Conservation (phyloP, 768 basidiomycete genomes). For the Amanita polypyramis region DNA sequence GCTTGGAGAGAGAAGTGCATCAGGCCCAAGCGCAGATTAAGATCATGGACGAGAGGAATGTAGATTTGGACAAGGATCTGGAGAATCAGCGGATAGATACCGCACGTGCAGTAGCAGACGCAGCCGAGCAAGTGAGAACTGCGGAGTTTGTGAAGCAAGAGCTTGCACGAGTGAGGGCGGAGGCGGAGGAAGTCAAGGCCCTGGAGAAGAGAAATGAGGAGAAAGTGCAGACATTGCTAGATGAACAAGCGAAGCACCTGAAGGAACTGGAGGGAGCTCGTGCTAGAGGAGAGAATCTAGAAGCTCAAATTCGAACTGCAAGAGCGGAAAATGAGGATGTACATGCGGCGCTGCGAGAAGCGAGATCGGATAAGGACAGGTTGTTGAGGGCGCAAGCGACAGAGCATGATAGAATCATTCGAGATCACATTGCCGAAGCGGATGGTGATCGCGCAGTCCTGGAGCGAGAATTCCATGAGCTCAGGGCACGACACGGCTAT, state of each 20-base stretch:
- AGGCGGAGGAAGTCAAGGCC: constrained; percentile 59
- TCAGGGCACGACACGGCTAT: constrained; percentile 52
- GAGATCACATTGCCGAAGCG: constrained; percentile 87
- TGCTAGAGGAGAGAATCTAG: constrained; percentile 61
- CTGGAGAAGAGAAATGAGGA: constrained; percentile 54
- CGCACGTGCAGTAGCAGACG: constrained; percentile 51
- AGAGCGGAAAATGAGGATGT: constrained; percentile 66
- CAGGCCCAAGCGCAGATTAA: constrained; percentile 50
- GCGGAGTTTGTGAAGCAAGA: constrained; percentile 56
- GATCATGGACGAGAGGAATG: constrained; percentile 55
- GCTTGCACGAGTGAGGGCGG: constrained; percentile 45
- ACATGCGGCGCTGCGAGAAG: constrained; percentile 54
- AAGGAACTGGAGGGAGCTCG: constrained; percentile 69
- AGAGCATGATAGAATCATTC: constrained; percentile 53
- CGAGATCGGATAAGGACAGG: constrained; percentile 70
- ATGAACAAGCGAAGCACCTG: constrained; percentile 67
- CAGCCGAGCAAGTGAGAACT: constrained; percentile 50
- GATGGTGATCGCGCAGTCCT: constrained; percentile 90
- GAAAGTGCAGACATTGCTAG: constrained; percentile 55
- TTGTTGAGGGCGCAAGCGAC: constrained; percentile 63
- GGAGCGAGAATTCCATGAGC: constrained; percentile 76
- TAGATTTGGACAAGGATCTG: constrained; percentile 42
- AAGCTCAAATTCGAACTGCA: constrained; percentile 62
- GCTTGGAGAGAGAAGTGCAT: constrained; percentile 54
- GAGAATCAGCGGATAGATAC: constrained; percentile 46